Evolutionary conservation across 352 stramenopile species (phyloP), one percentile per base, ranked within the genome.

Genomic region (Bremia lactucae): DNA sequence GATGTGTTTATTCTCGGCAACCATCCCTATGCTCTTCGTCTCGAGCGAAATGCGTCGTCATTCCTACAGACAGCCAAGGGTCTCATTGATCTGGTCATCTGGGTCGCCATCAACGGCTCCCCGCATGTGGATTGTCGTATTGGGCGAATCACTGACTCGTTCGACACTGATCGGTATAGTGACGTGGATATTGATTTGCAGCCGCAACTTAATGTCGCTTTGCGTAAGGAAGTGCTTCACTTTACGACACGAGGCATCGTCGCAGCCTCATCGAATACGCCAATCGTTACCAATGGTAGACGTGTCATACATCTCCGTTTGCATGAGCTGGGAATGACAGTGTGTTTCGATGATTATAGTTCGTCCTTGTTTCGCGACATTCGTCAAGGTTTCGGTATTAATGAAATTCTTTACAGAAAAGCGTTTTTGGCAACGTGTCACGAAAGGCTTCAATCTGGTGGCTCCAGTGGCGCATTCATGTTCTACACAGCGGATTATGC

Each of bases 381-480:
- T 43, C 81, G 83, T 14, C 53, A 71, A 14, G 74, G 74, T 6
- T 91, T 86, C 28, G 68, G 72, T 31, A 85, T 95, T 41, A 71
- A 81, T 10, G 72, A 92, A 34, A 68, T 60, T 0, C 41, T 71
- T 16, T 94, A 93, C 55, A 70, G 71, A 31, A 79, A 83, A 49
- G 75, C 80, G 4, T 90, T 94, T 19, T 35, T 90, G 13, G 50
- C 73, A 1, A 94, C 83, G 0, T 88, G 74, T 45, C 79, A 93
- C 46, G 84, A 94, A 39, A 70, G 78, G 6, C 73, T 95, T 33
- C 46, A 84, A 45, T 83, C 72, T 6, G 81, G 82, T 0, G 84
- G 84, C 7, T 87, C 83, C n/a, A 87, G 67, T 36, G 84, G 79
- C 14, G 84, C 72, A 21, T 96, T 95, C 53, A 91, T 96, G 73